A percentile compares a stretch with the other conserved stretches of the same genome.
phyloP scores from a whole-genome alignment of 2,329 filamentous ascomycete genomes.

The Lizonia empirigonia region DNA sequence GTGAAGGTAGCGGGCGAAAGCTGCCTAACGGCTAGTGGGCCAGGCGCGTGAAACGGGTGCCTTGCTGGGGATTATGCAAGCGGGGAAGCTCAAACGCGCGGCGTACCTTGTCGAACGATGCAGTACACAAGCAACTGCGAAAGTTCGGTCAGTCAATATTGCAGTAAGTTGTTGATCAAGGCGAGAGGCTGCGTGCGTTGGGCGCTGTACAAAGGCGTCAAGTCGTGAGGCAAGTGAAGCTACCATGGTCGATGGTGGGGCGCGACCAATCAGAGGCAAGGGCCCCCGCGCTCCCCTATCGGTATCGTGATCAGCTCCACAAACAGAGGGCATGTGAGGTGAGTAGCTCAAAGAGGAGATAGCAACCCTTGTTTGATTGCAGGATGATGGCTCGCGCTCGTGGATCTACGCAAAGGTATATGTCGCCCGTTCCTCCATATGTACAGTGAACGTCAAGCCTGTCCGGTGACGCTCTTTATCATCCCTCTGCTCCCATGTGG shows the following conservation, averaged over 20 bases:
- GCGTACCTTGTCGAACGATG: constrained; percentile 11
- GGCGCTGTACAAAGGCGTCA: constrained; percentile 13
- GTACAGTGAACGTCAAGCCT: constrained; percentile 10
- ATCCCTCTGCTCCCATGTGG: constrained; percentile 5
- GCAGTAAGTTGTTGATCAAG: constrained; percentile 3
- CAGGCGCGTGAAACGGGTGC: constrained; percentile 27
- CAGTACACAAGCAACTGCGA: background rate
- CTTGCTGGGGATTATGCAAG: constrained; percentile 23
- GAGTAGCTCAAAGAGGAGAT: background rate
- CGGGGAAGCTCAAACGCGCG: constrained; percentile 16
- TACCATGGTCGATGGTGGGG: constrained; percentile 1
- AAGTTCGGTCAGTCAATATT: background rate
- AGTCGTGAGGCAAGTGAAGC: constrained; percentile 14
- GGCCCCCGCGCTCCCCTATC: constrained; percentile 15
- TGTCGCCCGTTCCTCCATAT: constrained; percentile 8
- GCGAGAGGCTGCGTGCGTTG: background rate
- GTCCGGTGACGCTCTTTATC: constrained; percentile 18
- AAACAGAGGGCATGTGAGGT: background rate
- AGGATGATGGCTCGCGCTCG: background rate
- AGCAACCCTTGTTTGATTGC: background rate
- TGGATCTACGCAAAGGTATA: background rate
- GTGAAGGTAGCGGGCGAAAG: constrained; percentile 26
- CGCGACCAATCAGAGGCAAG: constrained; percentile 5
- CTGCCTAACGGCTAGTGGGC: constrained; percentile 33
- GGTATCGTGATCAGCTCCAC: constrained; percentile 4